Base-by-base conservation (phyloP, 495 filamentous ascomycete species). In the Neurospora tetrasperma region DNA sequence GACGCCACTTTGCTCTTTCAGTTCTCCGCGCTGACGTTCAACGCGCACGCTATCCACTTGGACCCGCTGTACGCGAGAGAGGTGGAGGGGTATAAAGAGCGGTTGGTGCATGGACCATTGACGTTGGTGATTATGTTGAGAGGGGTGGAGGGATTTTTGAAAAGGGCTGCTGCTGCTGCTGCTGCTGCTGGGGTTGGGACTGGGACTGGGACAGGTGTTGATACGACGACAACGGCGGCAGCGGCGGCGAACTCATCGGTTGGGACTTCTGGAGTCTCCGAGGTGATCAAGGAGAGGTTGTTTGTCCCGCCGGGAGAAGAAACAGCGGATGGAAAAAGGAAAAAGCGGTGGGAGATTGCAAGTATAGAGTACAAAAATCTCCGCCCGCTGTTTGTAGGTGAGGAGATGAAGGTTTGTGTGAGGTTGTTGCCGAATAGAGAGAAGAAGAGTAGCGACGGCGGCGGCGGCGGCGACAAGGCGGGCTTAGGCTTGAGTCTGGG, bases 81-180 rank as follows among this genome's bases (percentile, higher is more conserved):
- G 40, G 81, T 88, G 3, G 95, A 98, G 80, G 92, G 91, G 9
- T 89, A 95, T 78, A 86, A 84, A 14, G 86, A 90, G 70, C 83
- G 93, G 35, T 86, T 98, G 14, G 91, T 97, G 40, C 95, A 98
- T 77, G 95, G 95, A 0, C 95, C 95, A 0, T 83, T 98, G 75
- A 88, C 88, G n/a, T 82, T 95, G 48, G 89, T 89, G 2, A 79
- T 98, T 12, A 88, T 98, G 81, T 80, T 97, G 42, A 85, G 88
- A 23, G 84, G 89, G 18, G 78, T 97, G 18, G 80, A 85, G 42
- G 76, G 35, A 9, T 59, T 59, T 11, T 18, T 73, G 54, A 66
- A 12, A 5, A 12, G 8, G 10, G 39, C 9, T 40, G 1, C 11
- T 5, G 3, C 40, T 12, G 42, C 27, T 54, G 20, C 9, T 4